Evolutionary conservation across 75 land plant genomes (phyloP).

Genomic region (Gnetum montanum): DNA sequence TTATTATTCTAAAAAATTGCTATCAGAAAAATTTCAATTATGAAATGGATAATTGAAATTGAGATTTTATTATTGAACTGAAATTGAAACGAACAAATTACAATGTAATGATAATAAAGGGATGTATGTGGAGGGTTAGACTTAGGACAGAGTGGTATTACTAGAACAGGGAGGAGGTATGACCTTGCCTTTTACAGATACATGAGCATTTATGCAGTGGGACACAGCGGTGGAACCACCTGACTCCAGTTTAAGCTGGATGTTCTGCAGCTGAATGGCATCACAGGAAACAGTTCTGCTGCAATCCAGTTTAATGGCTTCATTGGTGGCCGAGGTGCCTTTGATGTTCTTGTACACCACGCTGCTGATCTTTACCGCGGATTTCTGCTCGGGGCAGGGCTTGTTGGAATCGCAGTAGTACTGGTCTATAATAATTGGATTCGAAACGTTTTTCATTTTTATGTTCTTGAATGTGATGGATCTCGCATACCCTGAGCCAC

Average conservation of each 20-base stretch:
- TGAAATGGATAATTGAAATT: too few relatives aligned
- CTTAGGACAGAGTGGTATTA: too few relatives aligned
- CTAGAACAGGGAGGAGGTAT: slow-evolving; percentile 18
- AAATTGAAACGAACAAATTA: too few relatives aligned
- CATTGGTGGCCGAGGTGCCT: slow-evolving; percentile 56
- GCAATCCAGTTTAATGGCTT: slow-evolving; percentile 57
- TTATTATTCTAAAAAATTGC: too few relatives aligned
- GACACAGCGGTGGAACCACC: slow-evolving; percentile 3
- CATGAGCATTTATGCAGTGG: slow-evolving; percentile 10
- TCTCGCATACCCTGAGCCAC: slow-evolving; percentile 67
- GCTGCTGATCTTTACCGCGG: slow-evolving; percentile 59
- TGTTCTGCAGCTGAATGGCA: slow-evolving; percentile 30
- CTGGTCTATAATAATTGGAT: slow-evolving; percentile 88
- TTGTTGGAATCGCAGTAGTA: slow-evolving; percentile 71
- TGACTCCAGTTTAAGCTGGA: slow-evolving; percentile 11
- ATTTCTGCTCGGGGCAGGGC: slow-evolving; percentile 59
- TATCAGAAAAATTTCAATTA: too few relatives aligned
- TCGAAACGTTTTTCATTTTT: slow-evolving; percentile 66
- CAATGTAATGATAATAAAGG: too few relatives aligned
- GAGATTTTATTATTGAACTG: too few relatives aligned
- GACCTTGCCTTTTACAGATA: slow-evolving; percentile 5
- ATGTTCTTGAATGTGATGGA: slow-evolving; percentile 53
- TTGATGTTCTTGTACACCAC: slow-evolving; percentile 61
- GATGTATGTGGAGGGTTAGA: too few relatives aligned
- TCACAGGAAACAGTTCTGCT: slow-evolving; percentile 55